phyloP scores from a whole-genome alignment of 768 basidiomycete genomes.

The Podaxis sp. region DNA sequence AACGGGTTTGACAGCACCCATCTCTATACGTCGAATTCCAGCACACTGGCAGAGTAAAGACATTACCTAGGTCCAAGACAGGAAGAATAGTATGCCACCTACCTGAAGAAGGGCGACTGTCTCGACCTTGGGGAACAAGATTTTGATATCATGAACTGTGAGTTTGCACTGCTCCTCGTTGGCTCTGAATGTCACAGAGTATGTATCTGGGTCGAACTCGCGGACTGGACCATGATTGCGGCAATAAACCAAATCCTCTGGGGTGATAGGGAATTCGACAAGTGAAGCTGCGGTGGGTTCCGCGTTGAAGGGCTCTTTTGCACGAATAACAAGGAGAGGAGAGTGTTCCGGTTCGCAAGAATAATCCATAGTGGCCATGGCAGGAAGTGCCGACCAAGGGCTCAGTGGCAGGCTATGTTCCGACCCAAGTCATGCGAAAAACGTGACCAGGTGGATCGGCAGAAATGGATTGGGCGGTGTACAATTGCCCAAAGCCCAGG shows the following conservation, averaged over 20 bases:
- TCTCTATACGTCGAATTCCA: slow-evolving; percentile 63
- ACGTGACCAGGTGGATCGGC: not conserved
- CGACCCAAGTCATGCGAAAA: slow-evolving; percentile 4
- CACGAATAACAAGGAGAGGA: slow-evolving; percentile 39
- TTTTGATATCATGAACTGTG: slow-evolving; percentile 35
- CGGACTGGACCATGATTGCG: slow-evolving; percentile 67
- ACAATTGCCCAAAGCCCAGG: not conserved
- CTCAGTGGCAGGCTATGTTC: not conserved
- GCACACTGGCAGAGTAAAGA: slow-evolving; percentile 39
- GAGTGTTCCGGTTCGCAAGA: slow-evolving; percentile 46
- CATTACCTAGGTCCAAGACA: no score
- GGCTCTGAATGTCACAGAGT: slow-evolving; percentile 35
- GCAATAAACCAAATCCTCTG: slow-evolving; percentile 60
- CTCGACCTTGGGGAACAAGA: slow-evolving; percentile 32
- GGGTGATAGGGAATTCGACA: slow-evolving; percentile 56
- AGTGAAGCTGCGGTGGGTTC: slow-evolving; percentile 56
- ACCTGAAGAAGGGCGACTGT: slow-evolving; percentile 58
- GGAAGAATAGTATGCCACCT: slow-evolving; percentile 13
- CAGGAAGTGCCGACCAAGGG: slow-evolving; percentile 2
- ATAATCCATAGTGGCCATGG: slow-evolving; percentile 36
- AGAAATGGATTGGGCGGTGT: not conserved
- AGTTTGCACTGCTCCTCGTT: slow-evolving; percentile 27
- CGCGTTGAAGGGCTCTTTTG: slow-evolving; percentile 59
- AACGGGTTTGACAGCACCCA: slow-evolving; percentile 54
- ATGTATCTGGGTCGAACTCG: slow-evolving; percentile 43